A percentile compares a stretch with the other conserved stretches of the same genome.
Conservation (phyloP, 177 flowering plant species). For the Telopea speciosissima region DNA sequence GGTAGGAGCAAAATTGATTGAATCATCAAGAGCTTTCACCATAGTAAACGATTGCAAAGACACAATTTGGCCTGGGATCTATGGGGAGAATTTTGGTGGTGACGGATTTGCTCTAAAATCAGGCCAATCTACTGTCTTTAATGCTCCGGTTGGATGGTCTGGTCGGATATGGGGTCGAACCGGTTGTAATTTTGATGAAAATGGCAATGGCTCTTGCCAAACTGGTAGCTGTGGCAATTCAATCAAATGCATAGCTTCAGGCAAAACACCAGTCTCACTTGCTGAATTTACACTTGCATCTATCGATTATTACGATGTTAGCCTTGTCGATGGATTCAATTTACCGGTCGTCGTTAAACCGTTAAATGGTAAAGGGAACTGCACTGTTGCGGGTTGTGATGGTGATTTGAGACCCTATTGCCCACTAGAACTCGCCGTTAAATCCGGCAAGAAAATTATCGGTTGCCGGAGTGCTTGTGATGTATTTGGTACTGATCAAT, state of each 20-base stretch:
- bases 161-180: constrained; percentile 96
- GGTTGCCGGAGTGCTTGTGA: constrained; percentile 90
- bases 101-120: constrained; percentile 65
- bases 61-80: constrained; percentile 75
- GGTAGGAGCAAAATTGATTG: constrained; percentile 26
- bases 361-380: constrained; percentile 57
- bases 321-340: constrained; percentile 93
- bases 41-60: constrained; percentile 63
- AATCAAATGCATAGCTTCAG: constrained; percentile 60
- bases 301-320: constrained; percentile 80
- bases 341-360: constrained; percentile 60
- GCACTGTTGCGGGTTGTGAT: constrained; percentile 69
- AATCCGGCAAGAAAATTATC: constrained; percentile 35
- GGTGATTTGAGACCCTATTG: constrained; percentile 51
- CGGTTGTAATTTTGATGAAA: constrained; percentile 71
- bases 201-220: constrained; percentile 59
- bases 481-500: constrained; percentile 70
- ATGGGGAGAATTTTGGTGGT: constrained; percentile 63
- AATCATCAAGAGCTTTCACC: constrained; percentile 62
- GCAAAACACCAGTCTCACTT: constrained; percentile 65
- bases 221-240: constrained; percentile 67
- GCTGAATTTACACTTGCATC: constrained; percentile 76
- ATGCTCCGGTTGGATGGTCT: constrained; percentile 66
- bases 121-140: constrained; percentile 47
- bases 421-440: constrained; percentile 64